phyloP scores from a whole-genome alignment of 345 rosid genomes.

The Brassica cretica region DNA sequence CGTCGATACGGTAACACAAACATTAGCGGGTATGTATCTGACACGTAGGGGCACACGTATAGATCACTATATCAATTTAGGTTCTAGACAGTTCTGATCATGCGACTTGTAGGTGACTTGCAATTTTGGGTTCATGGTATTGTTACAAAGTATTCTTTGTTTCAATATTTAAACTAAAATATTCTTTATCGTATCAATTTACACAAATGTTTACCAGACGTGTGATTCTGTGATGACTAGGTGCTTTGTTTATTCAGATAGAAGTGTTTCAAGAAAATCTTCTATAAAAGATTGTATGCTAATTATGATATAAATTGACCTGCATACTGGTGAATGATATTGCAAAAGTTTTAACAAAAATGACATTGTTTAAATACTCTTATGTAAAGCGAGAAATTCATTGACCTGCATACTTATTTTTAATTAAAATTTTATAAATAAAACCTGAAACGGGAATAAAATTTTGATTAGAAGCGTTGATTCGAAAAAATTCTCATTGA shows the following conservation, averaged over 20 bases:
- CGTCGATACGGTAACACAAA: not conserved
- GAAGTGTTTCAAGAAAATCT: not conserved
- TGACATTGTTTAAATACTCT: not conserved
- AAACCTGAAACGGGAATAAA: no score
- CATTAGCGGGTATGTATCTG: not conserved
- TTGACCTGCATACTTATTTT: no score
- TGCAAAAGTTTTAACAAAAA: not conserved
- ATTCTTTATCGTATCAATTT: not conserved
- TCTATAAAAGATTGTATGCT: not conserved
- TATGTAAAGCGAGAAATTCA: not conserved
- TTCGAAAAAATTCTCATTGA: not conserved
- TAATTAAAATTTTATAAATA: no score
- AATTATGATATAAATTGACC: not conserved
- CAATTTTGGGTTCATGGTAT: constrained; percentile 16
- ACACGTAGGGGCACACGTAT: constrained; percentile 1
- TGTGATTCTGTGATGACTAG: not conserved
- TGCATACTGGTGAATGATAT: not conserved
- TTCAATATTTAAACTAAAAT: not conserved
- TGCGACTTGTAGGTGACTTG: constrained; percentile 28
- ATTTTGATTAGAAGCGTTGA: no score
- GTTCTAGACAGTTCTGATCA: constrained; percentile 9
- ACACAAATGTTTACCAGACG: not conserved
- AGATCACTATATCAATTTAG: not conserved
- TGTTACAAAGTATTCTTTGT: constrained; percentile 4
- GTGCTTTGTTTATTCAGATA: not conserved